These are phyloP conservation scores for Macadamia tetraphylla DNA, from an alignment of 164 flowering plant genomes.

Conservation along the genomic window DNA sequence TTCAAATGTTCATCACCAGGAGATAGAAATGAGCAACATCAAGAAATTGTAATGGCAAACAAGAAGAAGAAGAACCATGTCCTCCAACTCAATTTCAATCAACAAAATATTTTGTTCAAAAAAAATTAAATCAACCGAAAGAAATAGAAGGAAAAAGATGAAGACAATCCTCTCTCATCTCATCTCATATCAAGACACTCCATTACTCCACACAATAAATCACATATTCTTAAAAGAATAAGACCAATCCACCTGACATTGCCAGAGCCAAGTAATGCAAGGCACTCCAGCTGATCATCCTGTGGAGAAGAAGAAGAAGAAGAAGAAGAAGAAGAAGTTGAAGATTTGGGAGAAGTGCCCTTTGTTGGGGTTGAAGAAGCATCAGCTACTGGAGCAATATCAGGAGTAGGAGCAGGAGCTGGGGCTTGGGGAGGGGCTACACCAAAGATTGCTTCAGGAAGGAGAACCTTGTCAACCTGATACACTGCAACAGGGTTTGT, in stretches of 20 bases:
- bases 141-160: constrained; percentile 22
- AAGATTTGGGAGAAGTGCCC: constrained; percentile 22
- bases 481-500: constrained; percentile 74
- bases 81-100: not conserved
- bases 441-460: constrained; percentile 85
- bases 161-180: constrained; percentile 7
- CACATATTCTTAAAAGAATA: constrained; percentile 28
- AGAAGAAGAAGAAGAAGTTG: constrained; percentile 25
- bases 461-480: constrained; percentile 64
- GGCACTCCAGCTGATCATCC: constrained; percentile 21
- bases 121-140: constrained; percentile 11
- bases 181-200: not conserved
- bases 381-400: constrained; percentile 44
- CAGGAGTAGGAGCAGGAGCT: constrained; percentile 78
- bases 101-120: not conserved
- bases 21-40: no score
- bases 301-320: constrained; percentile 32
- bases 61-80: no score
- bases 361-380: constrained; percentile 22
- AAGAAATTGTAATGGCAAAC: no score
- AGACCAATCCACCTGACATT: constrained; percentile 27
- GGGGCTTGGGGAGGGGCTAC: constrained; percentile 67
- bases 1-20: no score
- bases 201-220: constrained; percentile 15
- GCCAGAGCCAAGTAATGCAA: constrained; percentile 37